Conservation (phyloP, 2,329 filamentous ascomycete genomes). For the Colletotrichum paranaense region DNA sequence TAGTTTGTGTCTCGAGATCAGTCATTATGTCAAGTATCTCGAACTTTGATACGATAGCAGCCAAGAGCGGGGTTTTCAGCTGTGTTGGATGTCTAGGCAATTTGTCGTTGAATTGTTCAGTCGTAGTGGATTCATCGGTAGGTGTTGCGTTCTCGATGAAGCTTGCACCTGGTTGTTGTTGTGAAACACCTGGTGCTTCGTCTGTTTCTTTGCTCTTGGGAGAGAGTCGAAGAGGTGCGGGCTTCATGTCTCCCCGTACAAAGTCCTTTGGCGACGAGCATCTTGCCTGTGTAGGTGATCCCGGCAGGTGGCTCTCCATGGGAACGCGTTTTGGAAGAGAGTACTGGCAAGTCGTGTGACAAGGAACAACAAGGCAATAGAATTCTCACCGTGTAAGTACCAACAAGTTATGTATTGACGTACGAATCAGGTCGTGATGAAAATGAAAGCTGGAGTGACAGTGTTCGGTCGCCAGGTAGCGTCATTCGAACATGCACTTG, state of each 20-base stretch:
- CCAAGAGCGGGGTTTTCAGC: background rate
- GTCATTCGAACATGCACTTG: background rate
- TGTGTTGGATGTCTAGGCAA: background rate
- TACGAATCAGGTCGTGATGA: background rate
- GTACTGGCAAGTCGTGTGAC: background rate
- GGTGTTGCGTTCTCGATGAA: background rate
- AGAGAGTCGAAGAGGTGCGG: conserved; percentile 10
- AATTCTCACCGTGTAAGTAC: background rate
- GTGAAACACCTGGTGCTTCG: background rate
- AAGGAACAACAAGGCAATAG: background rate
- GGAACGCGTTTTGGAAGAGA: background rate
- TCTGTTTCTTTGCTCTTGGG: background rate
- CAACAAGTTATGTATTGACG: background rate
- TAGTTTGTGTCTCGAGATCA: background rate
- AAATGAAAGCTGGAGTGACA: background rate
- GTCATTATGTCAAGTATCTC: conserved; percentile 17
- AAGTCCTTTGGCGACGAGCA: background rate
- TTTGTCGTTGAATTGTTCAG: background rate
- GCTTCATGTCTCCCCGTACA: background rate
- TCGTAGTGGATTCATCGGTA: background rate
- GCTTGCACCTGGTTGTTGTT: background rate
- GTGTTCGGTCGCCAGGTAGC: background rate
- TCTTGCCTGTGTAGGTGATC: background rate
- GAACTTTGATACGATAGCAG: conserved; percentile 28
- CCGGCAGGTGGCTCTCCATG: conserved; percentile 19